These are phyloP conservation scores for Arthrinium phaeospermum DNA, from an alignment of 2,329 filamentous ascomycete species.

Conservation along the genomic window DNA sequence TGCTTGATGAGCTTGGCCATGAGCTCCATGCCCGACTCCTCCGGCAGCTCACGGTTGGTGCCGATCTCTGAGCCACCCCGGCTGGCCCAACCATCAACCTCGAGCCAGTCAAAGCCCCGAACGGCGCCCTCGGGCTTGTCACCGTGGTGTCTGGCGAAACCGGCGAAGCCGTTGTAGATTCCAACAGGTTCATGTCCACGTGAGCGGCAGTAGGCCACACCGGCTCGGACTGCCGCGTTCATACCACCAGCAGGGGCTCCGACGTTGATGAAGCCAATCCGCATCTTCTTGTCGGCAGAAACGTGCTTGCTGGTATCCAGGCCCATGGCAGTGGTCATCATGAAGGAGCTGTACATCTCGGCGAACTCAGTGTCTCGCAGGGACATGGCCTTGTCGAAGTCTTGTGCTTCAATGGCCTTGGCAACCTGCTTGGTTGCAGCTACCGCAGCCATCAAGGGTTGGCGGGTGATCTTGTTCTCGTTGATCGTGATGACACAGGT, in stretches of 20 bases:
- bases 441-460: constrained; percentile 88
- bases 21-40: constrained; percentile 80
- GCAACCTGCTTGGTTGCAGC: constrained; percentile 84
- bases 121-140: constrained; percentile 85
- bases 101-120: constrained; percentile 86
- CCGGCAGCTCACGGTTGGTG: constrained; percentile 91
- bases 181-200: constrained; percentile 92
- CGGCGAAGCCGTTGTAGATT: constrained; percentile 96
- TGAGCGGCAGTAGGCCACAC: constrained; percentile 89
- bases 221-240: constrained; percentile 94
- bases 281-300: constrained; percentile 81
- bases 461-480: constrained; percentile 96
- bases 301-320: constrained; percentile 70
- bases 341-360: constrained; percentile 89
- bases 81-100: constrained; percentile 94
- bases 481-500: constrained; percentile 96
- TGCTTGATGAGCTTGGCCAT: constrained; percentile 84
- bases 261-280: constrained; percentile 94
- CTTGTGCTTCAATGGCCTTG: constrained; percentile 79
- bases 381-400: constrained; percentile 87
- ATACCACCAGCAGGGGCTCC: constrained; percentile 96
- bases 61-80: constrained; percentile 97
- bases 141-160: constrained; percentile 86
- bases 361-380: constrained; percentile 92
- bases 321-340: constrained; percentile 86